These are phyloP conservation scores for Blastomyces percursus DNA, from an alignment of 2,329 filamentous ascomycete species.

Conservation along the genomic window DNA sequence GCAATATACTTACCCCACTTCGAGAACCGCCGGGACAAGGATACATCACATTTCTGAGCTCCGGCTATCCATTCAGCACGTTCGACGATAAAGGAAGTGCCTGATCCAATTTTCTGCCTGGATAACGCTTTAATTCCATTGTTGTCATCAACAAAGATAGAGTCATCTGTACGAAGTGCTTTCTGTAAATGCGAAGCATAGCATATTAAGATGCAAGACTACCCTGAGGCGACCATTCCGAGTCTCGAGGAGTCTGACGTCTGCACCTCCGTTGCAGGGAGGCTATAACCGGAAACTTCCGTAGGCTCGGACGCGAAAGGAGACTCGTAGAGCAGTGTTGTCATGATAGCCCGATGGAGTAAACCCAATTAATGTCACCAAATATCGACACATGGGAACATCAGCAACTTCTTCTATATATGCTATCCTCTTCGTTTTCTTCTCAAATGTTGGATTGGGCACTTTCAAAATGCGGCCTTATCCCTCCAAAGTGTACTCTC, in stretches of 20 bases:
- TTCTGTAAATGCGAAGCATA: slow-evolving; percentile 1
- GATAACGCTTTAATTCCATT: slow-evolving; percentile 1
- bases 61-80: slow-evolving; percentile 2
- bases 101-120: background rate
- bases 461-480: background rate
- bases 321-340: background rate
- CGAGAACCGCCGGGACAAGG: background rate
- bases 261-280: background rate
- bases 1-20: slow-evolving; percentile 5
- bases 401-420: background rate
- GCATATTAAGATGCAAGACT: slow-evolving; percentile 6
- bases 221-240: background rate
- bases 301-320: background rate
- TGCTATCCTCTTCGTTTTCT: background rate
- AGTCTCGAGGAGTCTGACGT: background rate
- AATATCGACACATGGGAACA: background rate
- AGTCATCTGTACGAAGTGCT: slow-evolving; percentile 2
- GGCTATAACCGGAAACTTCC: background rate
- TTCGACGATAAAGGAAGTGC: slow-evolving; percentile 2
- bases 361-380: background rate
- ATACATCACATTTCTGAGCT: background rate
- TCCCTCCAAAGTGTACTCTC: background rate
- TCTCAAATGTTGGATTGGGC: background rate
- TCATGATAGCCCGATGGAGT: background rate
- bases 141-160: slow-evolving; percentile 4